Conservation (phyloP, 73 alveolate species). For the Paramecium caudatum region DNA sequence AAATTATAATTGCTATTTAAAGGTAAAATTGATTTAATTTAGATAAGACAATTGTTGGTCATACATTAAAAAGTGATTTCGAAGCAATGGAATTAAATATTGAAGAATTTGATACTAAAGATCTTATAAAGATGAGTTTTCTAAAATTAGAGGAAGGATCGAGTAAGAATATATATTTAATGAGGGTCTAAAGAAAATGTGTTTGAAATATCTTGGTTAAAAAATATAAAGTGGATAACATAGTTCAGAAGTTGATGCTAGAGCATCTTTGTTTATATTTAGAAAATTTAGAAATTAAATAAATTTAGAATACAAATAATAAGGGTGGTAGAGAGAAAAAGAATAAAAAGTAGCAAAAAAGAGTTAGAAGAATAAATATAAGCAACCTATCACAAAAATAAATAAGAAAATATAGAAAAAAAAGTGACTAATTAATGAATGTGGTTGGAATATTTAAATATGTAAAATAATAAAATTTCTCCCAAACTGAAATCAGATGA, state of each 20-base stretch:
- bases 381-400: not conserved
- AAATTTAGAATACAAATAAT: conserved; percentile 32
- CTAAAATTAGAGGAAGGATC: conserved; percentile 78
- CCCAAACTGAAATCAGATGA: conserved; percentile 58
- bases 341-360: not conserved
- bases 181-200: conserved; percentile 78
- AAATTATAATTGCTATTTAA: conserved; percentile 72
- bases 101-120: conserved; percentile 77
- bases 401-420: not conserved
- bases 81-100: conserved; percentile 79
- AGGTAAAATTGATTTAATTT: not conserved
- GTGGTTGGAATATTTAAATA: not conserved
- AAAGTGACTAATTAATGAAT: not conserved
- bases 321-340: conserved; percentile 2
- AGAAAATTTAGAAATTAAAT: conserved; percentile 73
- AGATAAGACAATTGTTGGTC: conserved; percentile 86
- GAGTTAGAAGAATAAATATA: not conserved
- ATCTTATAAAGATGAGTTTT: conserved; percentile 74
- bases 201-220: conserved; percentile 74
- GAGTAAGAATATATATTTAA: not conserved
- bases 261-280: conserved; percentile 86
- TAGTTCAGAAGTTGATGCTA: conserved; percentile 84
- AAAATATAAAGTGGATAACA: conserved; percentile 83
- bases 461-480: conserved; percentile 37
- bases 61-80: conserved; percentile 83